phyloP scores from a whole-genome alignment of 2,329 filamentous ascomycete genomes.

The Colletotrichum sublineola region DNA sequence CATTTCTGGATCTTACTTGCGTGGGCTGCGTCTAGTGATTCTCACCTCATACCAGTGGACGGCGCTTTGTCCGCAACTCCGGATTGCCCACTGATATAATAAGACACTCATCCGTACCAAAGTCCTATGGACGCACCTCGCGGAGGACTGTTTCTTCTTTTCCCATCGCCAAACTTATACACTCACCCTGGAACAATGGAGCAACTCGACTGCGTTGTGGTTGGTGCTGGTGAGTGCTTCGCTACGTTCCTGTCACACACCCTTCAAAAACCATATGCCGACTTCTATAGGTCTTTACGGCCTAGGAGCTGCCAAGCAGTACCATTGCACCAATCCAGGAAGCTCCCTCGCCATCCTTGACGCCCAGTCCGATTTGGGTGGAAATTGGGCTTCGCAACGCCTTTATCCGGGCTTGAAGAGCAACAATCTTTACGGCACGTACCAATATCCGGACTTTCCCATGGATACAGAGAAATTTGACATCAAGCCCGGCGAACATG shows the following conservation, averaged over 20 bases:
- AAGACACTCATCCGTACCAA: too few species aligned
- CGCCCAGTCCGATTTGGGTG: slow-evolving; percentile 69
- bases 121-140: too few species aligned
- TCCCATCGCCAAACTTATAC: too few species aligned
- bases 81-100: too few species aligned
- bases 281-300: slow-evolving; percentile 62
- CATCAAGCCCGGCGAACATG: slow-evolving; percentile 59
- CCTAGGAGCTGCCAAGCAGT: slow-evolving; percentile 72
- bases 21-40: too few species aligned
- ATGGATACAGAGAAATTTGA: slow-evolving; percentile 70
- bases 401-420: slow-evolving; percentile 78
- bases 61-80: too few species aligned
- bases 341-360: slow-evolving; percentile 72
- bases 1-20: too few species aligned
- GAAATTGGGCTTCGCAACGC: slow-evolving; percentile 76
- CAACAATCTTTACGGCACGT: slow-evolving; percentile 81
- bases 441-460: slow-evolving; percentile 80
- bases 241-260: not conserved
- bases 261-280: not conserved
- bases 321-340: slow-evolving; percentile 68
- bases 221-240: slow-evolving; percentile 65
- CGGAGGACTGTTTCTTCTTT: too few species aligned
- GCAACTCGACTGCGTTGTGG: slow-evolving; percentile 59
- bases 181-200: slow-evolving; percentile 51
- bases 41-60: too few species aligned